phyloP scores from a whole-genome alignment of 768 basidiomycete species.

The Asterophora parasitica region DNA sequence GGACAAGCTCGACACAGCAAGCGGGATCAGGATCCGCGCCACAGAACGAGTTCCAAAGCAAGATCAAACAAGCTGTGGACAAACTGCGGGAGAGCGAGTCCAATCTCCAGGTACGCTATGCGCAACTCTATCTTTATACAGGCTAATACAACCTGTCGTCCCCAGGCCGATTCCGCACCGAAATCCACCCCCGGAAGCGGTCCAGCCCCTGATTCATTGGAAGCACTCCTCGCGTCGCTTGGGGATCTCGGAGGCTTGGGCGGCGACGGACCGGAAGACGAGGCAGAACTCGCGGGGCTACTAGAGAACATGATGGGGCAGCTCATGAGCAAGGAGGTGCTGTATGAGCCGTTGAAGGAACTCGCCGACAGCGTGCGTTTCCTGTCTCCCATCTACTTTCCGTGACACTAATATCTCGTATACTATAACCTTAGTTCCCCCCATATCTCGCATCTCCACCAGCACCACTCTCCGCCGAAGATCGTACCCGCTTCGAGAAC shows the following conservation, averaged over 20 bases:
- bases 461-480: constrained; percentile 41
- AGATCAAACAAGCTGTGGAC: constrained; percentile 65
- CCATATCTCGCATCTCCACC: constrained; percentile 60
- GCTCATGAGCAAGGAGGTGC: constrained; percentile 74
- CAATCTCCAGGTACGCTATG: constrained; percentile 37
- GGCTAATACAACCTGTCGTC: no score
- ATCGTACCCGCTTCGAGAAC: constrained; percentile 56
- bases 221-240: constrained; percentile 49
- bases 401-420: no score
- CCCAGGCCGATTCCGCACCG: constrained; percentile 17
- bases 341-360: constrained; percentile 88
- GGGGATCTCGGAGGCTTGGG: constrained; percentile 33
- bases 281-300: constrained; percentile 56
- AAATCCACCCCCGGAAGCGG: constrained; percentile 15
- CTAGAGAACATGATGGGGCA: constrained; percentile 80
- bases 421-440: constrained; percentile 55
- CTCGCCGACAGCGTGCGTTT: constrained; percentile 57
- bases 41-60: constrained; percentile 56
- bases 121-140: no score
- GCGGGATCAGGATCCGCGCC: no score
- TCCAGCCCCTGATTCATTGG: constrained; percentile 34
- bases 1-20: no score
- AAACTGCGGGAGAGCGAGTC: constrained; percentile 67
- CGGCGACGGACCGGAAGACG: constrained; percentile 31
- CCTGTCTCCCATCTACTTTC: no score